phyloP scores from a whole-genome alignment of 257 asterid species.

The Rehmannia glutinosa region DNA sequence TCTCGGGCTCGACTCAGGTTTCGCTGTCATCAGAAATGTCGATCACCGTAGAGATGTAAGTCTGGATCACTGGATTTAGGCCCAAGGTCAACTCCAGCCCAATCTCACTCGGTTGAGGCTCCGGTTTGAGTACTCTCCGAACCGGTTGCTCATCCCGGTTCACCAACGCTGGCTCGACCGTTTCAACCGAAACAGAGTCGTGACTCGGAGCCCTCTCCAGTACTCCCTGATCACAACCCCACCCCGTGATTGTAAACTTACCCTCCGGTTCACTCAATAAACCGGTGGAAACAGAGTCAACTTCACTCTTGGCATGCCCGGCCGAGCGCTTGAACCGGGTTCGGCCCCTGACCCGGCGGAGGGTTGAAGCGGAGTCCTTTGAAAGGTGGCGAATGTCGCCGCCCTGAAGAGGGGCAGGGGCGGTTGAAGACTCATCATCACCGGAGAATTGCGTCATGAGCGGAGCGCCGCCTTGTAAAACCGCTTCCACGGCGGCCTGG shows the following conservation, averaged over 20 bases:
- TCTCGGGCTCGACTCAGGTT: slow-evolving; percentile 22
- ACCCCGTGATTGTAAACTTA: slow-evolving; percentile 70
- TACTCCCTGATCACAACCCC: slow-evolving; percentile 31
- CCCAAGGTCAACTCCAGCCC: slow-evolving; percentile 30
- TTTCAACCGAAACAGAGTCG: slow-evolving; percentile 58
- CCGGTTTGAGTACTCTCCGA: slow-evolving; percentile 28
- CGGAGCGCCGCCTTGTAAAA: slow-evolving; percentile 53
- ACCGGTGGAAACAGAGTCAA: slow-evolving; percentile 1
- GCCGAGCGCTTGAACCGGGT: slow-evolving; percentile 42
- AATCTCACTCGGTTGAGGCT: slow-evolving; percentile 27
- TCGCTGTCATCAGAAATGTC: slow-evolving; percentile 34
- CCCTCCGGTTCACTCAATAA: slow-evolving; percentile 26
- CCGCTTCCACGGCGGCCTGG: slow-evolving; percentile 73
- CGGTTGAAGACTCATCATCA: slow-evolving; percentile 9
- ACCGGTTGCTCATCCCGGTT: slow-evolving; percentile 18
- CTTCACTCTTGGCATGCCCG: background rate
- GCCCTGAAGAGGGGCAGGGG: slow-evolving; percentile 30
- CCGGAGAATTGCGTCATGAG: slow-evolving; percentile 25
- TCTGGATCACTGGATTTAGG: background rate
- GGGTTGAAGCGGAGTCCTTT: slow-evolving; percentile 26
- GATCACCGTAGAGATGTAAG: slow-evolving; percentile 18
- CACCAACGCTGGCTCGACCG: slow-evolving; percentile 52
- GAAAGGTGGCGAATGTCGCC: slow-evolving; percentile 73
- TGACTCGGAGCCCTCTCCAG: slow-evolving; percentile 48
- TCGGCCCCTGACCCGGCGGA: slow-evolving; percentile 33